Evolutionary conservation across 2,329 filamentous ascomycete genomes (phyloP).

Genomic region (Teratosphaeria zuluensis): DNA sequence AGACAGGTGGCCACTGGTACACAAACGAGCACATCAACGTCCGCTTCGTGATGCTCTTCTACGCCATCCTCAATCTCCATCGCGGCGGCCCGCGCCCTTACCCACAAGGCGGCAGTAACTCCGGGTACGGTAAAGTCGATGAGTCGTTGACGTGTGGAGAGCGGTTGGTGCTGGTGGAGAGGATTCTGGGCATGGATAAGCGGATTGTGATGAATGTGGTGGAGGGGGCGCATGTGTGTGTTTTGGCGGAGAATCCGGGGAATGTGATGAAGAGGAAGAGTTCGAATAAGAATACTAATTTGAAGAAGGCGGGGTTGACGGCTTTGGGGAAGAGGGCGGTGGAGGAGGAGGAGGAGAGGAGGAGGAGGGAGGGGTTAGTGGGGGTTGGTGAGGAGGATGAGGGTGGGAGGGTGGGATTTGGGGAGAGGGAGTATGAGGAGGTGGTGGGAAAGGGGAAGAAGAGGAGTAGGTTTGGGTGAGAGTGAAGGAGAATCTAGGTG

Average conservation of each 20-base stretch:
- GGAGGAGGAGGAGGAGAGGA: not conserved
- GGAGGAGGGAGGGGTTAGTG: not conserved
- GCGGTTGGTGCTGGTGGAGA: conserved; percentile 7
- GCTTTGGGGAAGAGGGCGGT: not conserved
- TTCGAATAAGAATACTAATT: conserved; percentile 10
- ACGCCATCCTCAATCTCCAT: conserved; percentile 9
- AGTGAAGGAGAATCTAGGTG: not conserved
- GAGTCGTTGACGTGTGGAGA: conserved; percentile 6
- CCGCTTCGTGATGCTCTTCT: conserved; percentile 13
- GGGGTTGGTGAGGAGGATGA: not conserved
- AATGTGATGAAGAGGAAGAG: conserved; percentile 9
- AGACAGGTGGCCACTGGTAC: conserved; percentile 5
- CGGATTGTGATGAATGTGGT: conserved; percentile 16
- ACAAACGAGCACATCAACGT: conserved; percentile 8
- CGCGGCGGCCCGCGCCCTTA: conserved; percentile 10
- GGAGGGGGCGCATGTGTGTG: conserved; percentile 14
- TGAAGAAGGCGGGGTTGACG: conserved; percentile 6
- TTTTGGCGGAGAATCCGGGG: conserved; percentile 12
- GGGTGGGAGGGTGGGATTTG: not conserved
- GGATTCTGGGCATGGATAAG: conserved; percentile 10
- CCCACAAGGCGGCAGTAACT: conserved; percentile 12
- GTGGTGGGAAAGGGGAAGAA: not conserved
- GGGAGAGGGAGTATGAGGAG: not conserved
- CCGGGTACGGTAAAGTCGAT: conserved; percentile 13
- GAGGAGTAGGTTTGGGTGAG: not conserved